Evolutionary conservation across 2,329 filamentous ascomycete species (phyloP).

Genomic region (Pestalotiopsis sp.): DNA sequence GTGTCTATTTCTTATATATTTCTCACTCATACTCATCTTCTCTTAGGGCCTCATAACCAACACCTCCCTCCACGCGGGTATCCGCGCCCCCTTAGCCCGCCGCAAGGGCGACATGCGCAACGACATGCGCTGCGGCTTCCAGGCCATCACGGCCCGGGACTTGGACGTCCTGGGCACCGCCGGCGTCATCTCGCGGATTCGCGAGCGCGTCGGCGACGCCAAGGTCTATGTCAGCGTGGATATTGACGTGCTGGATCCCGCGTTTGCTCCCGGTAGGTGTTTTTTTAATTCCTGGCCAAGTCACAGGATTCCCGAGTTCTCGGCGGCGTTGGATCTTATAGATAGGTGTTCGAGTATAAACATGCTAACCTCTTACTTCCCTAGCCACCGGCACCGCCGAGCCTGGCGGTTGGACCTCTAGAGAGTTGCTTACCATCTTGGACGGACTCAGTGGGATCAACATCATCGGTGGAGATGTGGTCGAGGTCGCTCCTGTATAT

Average conservation of each 20-base stretch:
- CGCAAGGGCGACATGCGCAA: slow-evolving; percentile 55
- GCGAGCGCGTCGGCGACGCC: slow-evolving; percentile 53
- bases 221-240: slow-evolving; percentile 75
- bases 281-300: too few relatives aligned
- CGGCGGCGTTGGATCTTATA: neutral
- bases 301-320: too few relatives aligned
- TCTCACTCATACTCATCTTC: slow-evolving; percentile 17
- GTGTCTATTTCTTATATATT: neutral
- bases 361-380: neutral
- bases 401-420: slow-evolving; percentile 78
- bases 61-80: slow-evolving; percentile 63
- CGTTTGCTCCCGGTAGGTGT: slow-evolving; percentile 56
- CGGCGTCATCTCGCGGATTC: slow-evolving; percentile 66
- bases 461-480: slow-evolving; percentile 77
- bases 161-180: slow-evolving; percentile 70
- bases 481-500: slow-evolving; percentile 79
- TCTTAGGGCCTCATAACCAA: slow-evolving; percentile 54
- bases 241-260: slow-evolving; percentile 81
- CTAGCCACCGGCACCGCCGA: slow-evolving; percentile 75
- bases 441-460: slow-evolving; percentile 72
- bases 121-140: slow-evolving; percentile 61
- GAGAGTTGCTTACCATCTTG: slow-evolving; percentile 75
- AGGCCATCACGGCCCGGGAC: slow-evolving; percentile 61
- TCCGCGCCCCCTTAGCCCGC: slow-evolving; percentile 54
- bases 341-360: neutral